Evolutionary conservation across 345 rosid species (phyloP), one percentile per base, ranked within the genome.

Genomic region (Physaria fendleri): DNA sequence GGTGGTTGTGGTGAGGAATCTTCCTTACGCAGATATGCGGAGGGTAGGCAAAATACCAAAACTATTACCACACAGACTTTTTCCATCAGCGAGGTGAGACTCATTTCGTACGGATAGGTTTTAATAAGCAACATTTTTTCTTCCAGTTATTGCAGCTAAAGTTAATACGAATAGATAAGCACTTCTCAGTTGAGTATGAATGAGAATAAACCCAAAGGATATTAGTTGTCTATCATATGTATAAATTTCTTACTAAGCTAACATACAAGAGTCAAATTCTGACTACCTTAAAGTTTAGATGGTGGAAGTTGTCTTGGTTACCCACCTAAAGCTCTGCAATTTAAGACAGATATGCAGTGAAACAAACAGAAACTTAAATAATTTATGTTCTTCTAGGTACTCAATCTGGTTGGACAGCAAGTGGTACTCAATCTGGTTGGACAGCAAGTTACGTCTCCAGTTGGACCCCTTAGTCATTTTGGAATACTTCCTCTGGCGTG

Each of bases 331-430:
- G 14, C 23, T 52, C 20, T 69, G 24, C 29, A 44, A 34, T 18
- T 48, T 25, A 51, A 43, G 42, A 14, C 17, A 68, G 6, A 40
- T n/a, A n/a, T n/a, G n/a, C n/a, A n/a, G n/a, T n/a, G n/a, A n/a
- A n/a, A n/a, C n/a, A n/a, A 50, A 14, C 17, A 68, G 6, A 40
- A 47, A 23, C 20, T 62, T 39, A 62, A 47, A 22, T 21, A 4
- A 11, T 56, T 35, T 33, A 29, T 63, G 18, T 55, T 62, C 4
- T 66, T 35, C n/a, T 81, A 93, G 95, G 79, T 93, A 93, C 75
- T 93, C 99, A 12, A 93, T 93, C 57, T 89, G 99, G 99, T 74
- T 93, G 73, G 99, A 93, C 68, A 93, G 99, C 86, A 93, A 93
- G 71, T 71, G n/a, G n/a, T n/a, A n/a, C n/a, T n/a, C n/a, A n/a